These are phyloP conservation scores for Plasmodium chabaudi DNA, from an alignment of 169 alveolate genomes.

Conservation along the genomic window DNA sequence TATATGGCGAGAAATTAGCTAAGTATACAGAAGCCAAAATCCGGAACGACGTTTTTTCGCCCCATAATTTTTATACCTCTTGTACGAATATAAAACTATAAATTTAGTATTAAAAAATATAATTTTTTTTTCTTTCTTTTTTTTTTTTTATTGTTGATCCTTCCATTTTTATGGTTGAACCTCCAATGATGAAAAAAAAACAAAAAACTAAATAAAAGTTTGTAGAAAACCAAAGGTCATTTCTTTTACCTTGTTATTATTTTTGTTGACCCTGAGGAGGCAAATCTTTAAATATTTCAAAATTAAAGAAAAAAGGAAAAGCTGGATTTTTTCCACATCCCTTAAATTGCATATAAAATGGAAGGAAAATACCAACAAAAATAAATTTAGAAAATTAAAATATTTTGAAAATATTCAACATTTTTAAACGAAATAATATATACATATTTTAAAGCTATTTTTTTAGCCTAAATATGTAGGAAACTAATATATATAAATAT, in stretches of 20 bases:
- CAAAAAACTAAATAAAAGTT: conserved; percentile 22
- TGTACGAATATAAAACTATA: not conserved
- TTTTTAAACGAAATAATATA: no score
- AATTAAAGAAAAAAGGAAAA: not conserved
- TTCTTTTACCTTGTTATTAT: conserved; percentile 68
- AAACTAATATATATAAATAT: no score
- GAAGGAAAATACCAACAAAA: not conserved
- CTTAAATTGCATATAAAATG: not conserved
- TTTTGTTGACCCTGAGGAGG: conserved; percentile 78
- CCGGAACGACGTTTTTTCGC: no score
- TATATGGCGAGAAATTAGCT: no score
- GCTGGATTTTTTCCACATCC: not conserved
- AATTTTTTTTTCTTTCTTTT: conserved; percentile 40
- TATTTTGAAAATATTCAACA: no score
- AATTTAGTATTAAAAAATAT: not conserved
- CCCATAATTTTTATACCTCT: not conserved
- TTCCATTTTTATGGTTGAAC: conserved; percentile 78
- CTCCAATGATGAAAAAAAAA: conserved; percentile 74
- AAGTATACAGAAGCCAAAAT: no score
- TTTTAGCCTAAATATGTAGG: no score
- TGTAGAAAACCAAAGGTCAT: conserved; percentile 62
- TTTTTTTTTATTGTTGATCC: conserved; percentile 71
- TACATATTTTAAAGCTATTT: no score
- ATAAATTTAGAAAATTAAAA: no score
- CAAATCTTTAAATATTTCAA: conserved; percentile 3